phyloP scores from a whole-genome alignment of 2,329 filamentous ascomycete genomes.

The Gnomoniopsis sp. region DNA sequence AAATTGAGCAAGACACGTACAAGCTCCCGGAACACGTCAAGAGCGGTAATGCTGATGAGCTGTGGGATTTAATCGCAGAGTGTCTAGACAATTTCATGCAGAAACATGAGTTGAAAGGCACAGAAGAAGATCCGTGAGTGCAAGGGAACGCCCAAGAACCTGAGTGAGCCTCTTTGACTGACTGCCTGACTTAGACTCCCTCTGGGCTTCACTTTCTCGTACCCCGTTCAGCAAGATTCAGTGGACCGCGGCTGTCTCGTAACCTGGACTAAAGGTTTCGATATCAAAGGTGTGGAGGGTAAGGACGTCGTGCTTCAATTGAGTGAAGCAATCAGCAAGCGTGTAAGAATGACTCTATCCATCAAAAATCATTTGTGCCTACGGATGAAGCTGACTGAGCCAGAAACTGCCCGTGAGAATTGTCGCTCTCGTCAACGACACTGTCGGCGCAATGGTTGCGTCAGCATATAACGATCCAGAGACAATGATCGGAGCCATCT shows the following conservation, averaged over 20 bases:
- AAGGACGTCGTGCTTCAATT: conserved; percentile 66
- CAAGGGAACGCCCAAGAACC: no score
- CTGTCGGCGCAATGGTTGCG: conserved; percentile 76
- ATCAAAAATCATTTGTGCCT: not conserved
- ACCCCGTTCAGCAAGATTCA: conserved; percentile 66
- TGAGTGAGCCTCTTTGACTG: conserved; percentile 37
- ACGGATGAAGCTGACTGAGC: not conserved
- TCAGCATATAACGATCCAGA: conserved; percentile 71
- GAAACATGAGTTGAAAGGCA: conserved; percentile 33
- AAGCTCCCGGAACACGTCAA: conserved; percentile 66
- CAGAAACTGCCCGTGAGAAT: conserved; percentile 64
- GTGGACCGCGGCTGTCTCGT: conserved; percentile 69
- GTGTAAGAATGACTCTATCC: not conserved
- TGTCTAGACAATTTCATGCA: conserved; percentile 67
- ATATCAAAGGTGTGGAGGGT: conserved; percentile 68
- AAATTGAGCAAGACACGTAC: conserved; percentile 69
- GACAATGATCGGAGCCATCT: conserved; percentile 73
- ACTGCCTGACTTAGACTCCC: conserved; percentile 48
- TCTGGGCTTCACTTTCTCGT: conserved; percentile 71
- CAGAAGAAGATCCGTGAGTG: conserved; percentile 38
- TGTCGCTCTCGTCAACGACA: conserved; percentile 74
- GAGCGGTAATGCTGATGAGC: conserved; percentile 59
- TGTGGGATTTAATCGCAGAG: conserved; percentile 69
- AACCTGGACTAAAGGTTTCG: conserved; percentile 73
- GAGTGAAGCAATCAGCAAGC: conserved; percentile 42